phyloP scores from a whole-genome alignment of 495 filamentous ascomycete species.

The Penicillium ochrochloron region DNA sequence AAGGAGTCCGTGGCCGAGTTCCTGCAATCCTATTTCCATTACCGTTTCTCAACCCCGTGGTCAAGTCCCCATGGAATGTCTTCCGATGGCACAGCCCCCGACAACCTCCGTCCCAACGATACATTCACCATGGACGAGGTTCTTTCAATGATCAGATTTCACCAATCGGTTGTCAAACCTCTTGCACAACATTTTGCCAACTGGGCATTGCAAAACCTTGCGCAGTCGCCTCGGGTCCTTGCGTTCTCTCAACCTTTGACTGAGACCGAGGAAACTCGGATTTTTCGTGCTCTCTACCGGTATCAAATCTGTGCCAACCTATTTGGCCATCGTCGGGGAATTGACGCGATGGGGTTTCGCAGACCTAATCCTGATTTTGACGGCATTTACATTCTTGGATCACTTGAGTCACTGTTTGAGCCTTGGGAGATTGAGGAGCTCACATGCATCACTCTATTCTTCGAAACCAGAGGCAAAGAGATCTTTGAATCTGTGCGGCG shows the following conservation, averaged over 20 bases:
- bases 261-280: slow-evolving; percentile 22
- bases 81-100: background rate
- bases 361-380: background rate
- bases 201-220: slow-evolving; percentile 16
- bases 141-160: slow-evolving; percentile 15
- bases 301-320: slow-evolving; percentile 35
- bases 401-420: slow-evolving; percentile 7
- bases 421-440: slow-evolving; percentile 27
- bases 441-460: slow-evolving; percentile 11
- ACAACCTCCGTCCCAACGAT: background rate
- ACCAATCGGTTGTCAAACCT: slow-evolving; percentile 29
- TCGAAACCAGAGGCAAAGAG: background rate
- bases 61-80: background rate
- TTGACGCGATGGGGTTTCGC: background rate
- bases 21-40: slow-evolving; percentile 15
- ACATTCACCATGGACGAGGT: slow-evolving; percentile 21
- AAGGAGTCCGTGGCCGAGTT: slow-evolving; percentile 1
- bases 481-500: too few relatives aligned
- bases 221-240: background rate
- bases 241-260: slow-evolving; percentile 13
- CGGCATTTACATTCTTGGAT: background rate
- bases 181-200: slow-evolving; percentile 16
- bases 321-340: slow-evolving; percentile 19
- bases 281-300: slow-evolving; percentile 36
- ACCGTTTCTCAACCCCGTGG: background rate